These are phyloP conservation scores for Pleurotus cornucopiae DNA, from an alignment of 768 basidiomycete species.

Conservation along the genomic window DNA sequence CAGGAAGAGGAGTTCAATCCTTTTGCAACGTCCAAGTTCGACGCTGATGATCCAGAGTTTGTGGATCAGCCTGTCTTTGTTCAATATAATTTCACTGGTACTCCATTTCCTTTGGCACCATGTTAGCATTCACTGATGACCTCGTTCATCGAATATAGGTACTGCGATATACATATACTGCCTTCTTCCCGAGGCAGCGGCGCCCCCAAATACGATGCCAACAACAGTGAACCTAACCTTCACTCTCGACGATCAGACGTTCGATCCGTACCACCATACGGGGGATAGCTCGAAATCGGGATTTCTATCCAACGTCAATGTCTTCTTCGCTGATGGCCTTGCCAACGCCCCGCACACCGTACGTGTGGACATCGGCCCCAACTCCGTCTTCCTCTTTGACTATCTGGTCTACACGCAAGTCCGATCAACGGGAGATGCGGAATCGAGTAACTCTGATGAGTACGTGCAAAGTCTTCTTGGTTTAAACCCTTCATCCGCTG, in stretches of 20 bases:
- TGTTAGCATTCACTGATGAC: neutral
- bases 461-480: neutral
- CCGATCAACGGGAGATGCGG: neutral
- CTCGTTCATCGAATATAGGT: slow-evolving; percentile 25
- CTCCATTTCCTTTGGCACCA: slow-evolving; percentile 8
- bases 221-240: slow-evolving; percentile 41
- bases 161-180: slow-evolving; percentile 45
- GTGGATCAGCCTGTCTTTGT: slow-evolving; percentile 27
- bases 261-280: slow-evolving; percentile 24
- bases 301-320: slow-evolving; percentile 28
- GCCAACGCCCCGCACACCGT: slow-evolving; percentile 37
- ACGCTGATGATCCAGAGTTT: slow-evolving; percentile 24
- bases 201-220: slow-evolving; percentile 21
- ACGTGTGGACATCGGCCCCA: slow-evolving; percentile 35
- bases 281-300: slow-evolving; percentile 20
- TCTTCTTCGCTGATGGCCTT: slow-evolving; percentile 31
- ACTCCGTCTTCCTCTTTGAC: slow-evolving; percentile 47
- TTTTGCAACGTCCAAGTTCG: slow-evolving; percentile 15
- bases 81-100: slow-evolving; percentile 42
- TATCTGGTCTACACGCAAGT: slow-evolving; percentile 35
- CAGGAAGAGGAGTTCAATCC: slow-evolving; percentile 3
- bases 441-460: neutral
- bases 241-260: slow-evolving; percentile 31
- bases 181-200: slow-evolving; percentile 26
- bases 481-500: neutral